Base-by-base conservation (phyloP, 768 basidiomycete genomes). In the Clitopilus hobsonii region DNA sequence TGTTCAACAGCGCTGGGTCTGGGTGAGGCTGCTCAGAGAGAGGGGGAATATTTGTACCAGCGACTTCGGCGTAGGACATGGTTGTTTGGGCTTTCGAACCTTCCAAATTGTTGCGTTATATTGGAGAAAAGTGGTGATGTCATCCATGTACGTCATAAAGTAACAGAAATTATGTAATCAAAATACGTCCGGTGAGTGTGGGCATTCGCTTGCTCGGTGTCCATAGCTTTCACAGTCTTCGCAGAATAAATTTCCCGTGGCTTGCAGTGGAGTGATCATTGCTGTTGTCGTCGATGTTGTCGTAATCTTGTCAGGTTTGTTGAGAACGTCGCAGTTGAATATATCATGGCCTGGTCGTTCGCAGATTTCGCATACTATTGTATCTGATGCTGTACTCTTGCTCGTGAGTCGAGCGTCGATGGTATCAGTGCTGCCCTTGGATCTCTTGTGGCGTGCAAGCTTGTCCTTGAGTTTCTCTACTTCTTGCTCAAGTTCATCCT, bases 401-500 rank as follows among this genome's bases (percentile, higher is more conserved):
- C 59, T 63, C 28, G 63, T 56, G 24, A 65, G 65, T 38, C 63
- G 69, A 7, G 59, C 36, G 22, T 74, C 75, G 20, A 53, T 56
- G 1, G 69, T 67, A 36, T 78, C 85, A 28, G 54, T 61, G 49
- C 68, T 68, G 49, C 68, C 71, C 54, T 78, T 80, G 58, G 83
- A 81, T 16, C 86, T 88, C 67, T 85, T 87, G 59, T 83, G 78
- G 47, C 82, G 80, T 5, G 81, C 65, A 38, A 90, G 73, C 62
- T 86, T 89, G 23, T 89, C 86, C 60, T 88, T 89, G 51, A 88
- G 69, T 8, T 81, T 79, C 63, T 92, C 88, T 27, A 94, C 67
- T 64, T 95, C 91, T 64, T 85, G 84, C 63, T 94, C 93, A 25
- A 96, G 82, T 60, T 94, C 92, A 64, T 94, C 93, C 84, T 91